Conservation (phyloP, 805 yeast genomes). For the Candida alai region DNA sequence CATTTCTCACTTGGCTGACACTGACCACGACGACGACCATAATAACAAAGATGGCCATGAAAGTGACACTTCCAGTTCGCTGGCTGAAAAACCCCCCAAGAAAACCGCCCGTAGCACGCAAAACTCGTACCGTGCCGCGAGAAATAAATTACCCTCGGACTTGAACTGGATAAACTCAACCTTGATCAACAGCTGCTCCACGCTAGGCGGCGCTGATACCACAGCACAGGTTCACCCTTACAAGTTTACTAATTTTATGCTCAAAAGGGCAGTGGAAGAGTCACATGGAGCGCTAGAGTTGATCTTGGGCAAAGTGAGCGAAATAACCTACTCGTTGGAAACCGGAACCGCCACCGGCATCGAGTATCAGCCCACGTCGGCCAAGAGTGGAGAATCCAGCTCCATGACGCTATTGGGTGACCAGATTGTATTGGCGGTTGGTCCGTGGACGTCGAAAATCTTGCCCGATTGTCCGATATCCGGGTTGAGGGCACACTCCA, state of each 20-base stretch:
- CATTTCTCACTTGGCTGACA: conserved; percentile 35
- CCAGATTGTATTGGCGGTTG: conserved; percentile 80
- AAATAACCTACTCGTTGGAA: conserved; percentile 57
- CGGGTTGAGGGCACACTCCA: conserved; percentile 92
- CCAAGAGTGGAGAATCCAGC: conserved; percentile 24
- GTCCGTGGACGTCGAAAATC: conserved; percentile 95
- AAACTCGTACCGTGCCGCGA: conserved; percentile 9
- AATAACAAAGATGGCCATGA: conserved; percentile 10
- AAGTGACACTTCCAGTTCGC: conserved; percentile 14
- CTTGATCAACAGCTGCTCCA: conserved; percentile 68
- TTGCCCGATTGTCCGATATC: conserved; percentile 92
- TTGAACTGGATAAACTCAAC: conserved; percentile 73
- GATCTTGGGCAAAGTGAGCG: conserved; percentile 78
- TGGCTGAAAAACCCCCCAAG: conserved; percentile 29
- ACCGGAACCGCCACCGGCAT: conserved; percentile 72
- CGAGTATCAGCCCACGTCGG: conserved; percentile 49
- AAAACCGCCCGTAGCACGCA: conserved; percentile 35
- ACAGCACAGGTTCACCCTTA: conserved; percentile 98
- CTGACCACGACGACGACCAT: conserved; percentile 14
- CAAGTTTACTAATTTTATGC: conserved; percentile 80
- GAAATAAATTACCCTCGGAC: conserved; percentile 48
- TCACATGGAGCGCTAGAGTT: conserved; percentile 75
- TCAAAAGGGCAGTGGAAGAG: conserved; percentile 70
- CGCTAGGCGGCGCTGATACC: conserved; percentile 77
- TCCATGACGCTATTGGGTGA: conserved; percentile 55